phyloP scores from a whole-genome alignment of 345 rosid species.

The Syzygium aromaticum region DNA sequence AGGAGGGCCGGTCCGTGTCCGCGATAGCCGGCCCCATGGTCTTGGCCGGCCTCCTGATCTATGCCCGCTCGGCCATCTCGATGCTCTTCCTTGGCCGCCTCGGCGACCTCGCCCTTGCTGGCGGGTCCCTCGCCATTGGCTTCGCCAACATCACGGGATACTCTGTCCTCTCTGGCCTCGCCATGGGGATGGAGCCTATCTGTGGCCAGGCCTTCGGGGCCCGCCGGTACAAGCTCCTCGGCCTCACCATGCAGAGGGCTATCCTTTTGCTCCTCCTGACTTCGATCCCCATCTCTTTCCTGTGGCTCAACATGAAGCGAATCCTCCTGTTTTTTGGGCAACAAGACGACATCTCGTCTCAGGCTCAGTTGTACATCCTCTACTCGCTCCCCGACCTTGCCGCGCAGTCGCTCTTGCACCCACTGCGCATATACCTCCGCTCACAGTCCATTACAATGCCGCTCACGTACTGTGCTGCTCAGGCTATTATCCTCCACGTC shows the following conservation, averaged over 20 bases:
- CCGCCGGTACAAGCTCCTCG: slow-evolving; percentile 54
- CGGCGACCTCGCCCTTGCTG: slow-evolving; percentile 55
- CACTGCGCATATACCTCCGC: slow-evolving; percentile 70
- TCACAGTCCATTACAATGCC: slow-evolving; percentile 71
- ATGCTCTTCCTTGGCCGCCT: slow-evolving; percentile 86
- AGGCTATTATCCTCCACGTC: slow-evolving; percentile 57
- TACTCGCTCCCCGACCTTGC: slow-evolving; percentile 76
- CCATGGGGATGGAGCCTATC: slow-evolving; percentile 90
- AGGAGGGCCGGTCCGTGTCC: slow-evolving; percentile 50
- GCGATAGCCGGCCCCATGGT: slow-evolving; percentile 56
- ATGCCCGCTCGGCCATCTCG: slow-evolving; percentile 77
- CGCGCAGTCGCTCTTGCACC: slow-evolving; percentile 61
- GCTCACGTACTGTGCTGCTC: slow-evolving; percentile 47
- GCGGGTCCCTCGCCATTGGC: slow-evolving; percentile 81
- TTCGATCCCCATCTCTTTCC: slow-evolving; percentile 50
- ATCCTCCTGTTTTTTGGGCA: slow-evolving; percentile 61
- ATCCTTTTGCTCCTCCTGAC: slow-evolving; percentile 49
- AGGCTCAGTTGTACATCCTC: slow-evolving; percentile 59
- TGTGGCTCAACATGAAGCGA: slow-evolving; percentile 67
- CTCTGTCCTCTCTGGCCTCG: slow-evolving; percentile 77
- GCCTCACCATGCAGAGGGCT: slow-evolving; percentile 61
- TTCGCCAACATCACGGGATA: slow-evolving; percentile 93
- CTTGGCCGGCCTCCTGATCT: slow-evolving; percentile 61
- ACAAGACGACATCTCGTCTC: slow-evolving; percentile 39
- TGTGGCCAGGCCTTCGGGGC: slow-evolving; percentile 95